Evolutionary conservation across 805 yeast genomes (phyloP).

Genomic region (Saccharomycopsis sp.): DNA sequence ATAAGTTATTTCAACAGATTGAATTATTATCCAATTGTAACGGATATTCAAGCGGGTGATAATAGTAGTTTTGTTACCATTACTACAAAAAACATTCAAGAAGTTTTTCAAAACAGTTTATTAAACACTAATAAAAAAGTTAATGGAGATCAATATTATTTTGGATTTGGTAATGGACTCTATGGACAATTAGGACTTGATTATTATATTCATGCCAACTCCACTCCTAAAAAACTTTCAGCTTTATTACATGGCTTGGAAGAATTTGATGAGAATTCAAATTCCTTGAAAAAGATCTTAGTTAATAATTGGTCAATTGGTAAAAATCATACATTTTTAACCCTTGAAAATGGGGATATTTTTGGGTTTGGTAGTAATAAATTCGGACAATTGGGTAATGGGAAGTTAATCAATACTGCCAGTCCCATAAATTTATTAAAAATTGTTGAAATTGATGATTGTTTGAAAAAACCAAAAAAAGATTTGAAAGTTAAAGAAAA

Average conservation of each 20-base stretch:
- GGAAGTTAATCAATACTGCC: slow-evolving; percentile 51
- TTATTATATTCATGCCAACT: slow-evolving; percentile 61
- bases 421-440: slow-evolving; percentile 46
- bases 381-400: slow-evolving; percentile 76
- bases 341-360: slow-evolving; percentile 53
- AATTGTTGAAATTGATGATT: slow-evolving; percentile 42
- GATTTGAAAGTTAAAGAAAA: too few species aligned
- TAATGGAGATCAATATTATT: slow-evolving; percentile 26
- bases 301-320: slow-evolving; percentile 52
- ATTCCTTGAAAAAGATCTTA: slow-evolving; percentile 33
- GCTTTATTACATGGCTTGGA: slow-evolving; percentile 28
- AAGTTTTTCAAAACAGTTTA: slow-evolving; percentile 22
- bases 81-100: slow-evolving; percentile 24
- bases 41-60: slow-evolving; percentile 58
- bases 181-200: slow-evolving; percentile 83
- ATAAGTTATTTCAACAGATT: slow-evolving; percentile 29
- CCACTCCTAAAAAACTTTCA: slow-evolving; percentile 51
- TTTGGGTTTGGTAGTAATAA: slow-evolving; percentile 80
- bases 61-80: slow-evolving; percentile 47
- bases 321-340: slow-evolving; percentile 50
- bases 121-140: slow-evolving; percentile 19
- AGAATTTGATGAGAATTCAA: slow-evolving; percentile 43
- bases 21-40: slow-evolving; percentile 36
- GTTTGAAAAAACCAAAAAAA: too few species aligned
- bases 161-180: slow-evolving; percentile 76